Evolutionary conservation across 805 yeast genomes (phyloP), one percentile per base, ranked within the genome.

Genomic region (Starmerella vaccinii): DNA sequence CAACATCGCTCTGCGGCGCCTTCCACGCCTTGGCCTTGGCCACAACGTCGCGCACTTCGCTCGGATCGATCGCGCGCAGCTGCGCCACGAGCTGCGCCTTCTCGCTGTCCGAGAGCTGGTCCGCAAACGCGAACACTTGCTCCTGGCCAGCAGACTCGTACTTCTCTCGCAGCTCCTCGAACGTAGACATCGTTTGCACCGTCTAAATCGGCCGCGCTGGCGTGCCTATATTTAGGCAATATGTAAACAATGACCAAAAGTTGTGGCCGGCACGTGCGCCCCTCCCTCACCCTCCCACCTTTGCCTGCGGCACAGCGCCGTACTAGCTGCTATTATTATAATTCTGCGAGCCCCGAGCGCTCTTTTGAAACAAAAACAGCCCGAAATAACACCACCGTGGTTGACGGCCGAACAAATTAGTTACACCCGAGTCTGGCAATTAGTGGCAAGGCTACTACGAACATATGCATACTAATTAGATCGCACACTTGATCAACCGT

Each of bases 61-160:
- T 56, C 16, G 73, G 71, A 47, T 70, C 70, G 37, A 71, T 64
- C 38, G 56, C 40, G 13, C 49, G 49, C 24, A 71, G 63, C 60
- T 70, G 73, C n/a, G 48, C 35, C 26, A 61, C 56, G 35, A 71
- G 57, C 26, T 52, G n/a, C 2, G 49, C 38, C 49, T 60, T 53
- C 44, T 67, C 63, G 3, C 49, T 51, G 6, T 41, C 60, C 26
- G 55, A 37, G 26, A 71, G 66, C 45, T 49, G 21, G 56, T 65
- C 67, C 59, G 62, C 66, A 52, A 67, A 68, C 37, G 59, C 57
- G 56, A 68, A 69, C 8, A 70, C 73, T 32, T 71, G 74, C 49
- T 56, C 69, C 57, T 71, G 74, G 55, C 67, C 68, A 13, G 68
- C 69, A 2, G 52, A 55, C 27, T 63, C 62, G 39, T 65, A 61